phyloP scores from a whole-genome alignment of 2,329 filamentous ascomycete species.

The Pseudonectria buxi region DNA sequence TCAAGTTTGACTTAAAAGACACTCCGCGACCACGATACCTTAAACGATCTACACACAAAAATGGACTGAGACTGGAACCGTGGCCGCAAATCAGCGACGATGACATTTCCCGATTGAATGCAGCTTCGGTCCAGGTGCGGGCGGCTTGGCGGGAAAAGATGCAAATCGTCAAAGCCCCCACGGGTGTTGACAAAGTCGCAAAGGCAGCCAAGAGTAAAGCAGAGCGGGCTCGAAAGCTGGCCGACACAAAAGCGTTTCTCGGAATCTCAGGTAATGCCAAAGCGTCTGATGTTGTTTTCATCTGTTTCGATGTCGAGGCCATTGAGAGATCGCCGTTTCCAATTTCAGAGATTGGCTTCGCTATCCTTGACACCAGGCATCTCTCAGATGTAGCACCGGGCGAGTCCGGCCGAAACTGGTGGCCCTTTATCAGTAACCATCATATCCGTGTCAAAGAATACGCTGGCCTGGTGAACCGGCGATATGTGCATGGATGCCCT shows the following conservation, averaged over 20 bases:
- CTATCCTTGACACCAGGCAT: slow-evolving; percentile 64
- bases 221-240: slow-evolving; percentile 46
- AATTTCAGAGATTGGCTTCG: slow-evolving; percentile 82
- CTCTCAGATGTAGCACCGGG: slow-evolving; percentile 53
- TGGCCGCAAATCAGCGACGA: slow-evolving; percentile 30
- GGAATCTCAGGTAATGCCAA: slow-evolving; percentile 41
- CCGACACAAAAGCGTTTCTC: slow-evolving; percentile 62
- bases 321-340: slow-evolving; percentile 60
- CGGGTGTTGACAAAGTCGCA: slow-evolving; percentile 26
- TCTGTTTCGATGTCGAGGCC: slow-evolving; percentile 77
- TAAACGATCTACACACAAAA: slow-evolving; percentile 44
- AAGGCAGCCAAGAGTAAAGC: slow-evolving; percentile 44
- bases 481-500: slow-evolving; percentile 67
- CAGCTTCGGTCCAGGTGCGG: slow-evolving; percentile 13
- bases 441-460: slow-evolving; percentile 76
- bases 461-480: slow-evolving; percentile 55
- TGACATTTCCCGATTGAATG: slow-evolving; percentile 27
- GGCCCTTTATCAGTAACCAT: slow-evolving; percentile 55
- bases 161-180: slow-evolving; percentile 15
- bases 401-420: slow-evolving; percentile 58
- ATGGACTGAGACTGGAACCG: slow-evolving; percentile 24
- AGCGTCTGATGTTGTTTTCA: slow-evolving; percentile 46
- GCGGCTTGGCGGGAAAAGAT: slow-evolving; percentile 15
- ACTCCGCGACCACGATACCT: slow-evolving; percentile 63
- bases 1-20: slow-evolving; percentile 54